Evolutionary conservation across 139 green algal genomes (phyloP).

Genomic region (Chlamydomonas sp.): DNA sequence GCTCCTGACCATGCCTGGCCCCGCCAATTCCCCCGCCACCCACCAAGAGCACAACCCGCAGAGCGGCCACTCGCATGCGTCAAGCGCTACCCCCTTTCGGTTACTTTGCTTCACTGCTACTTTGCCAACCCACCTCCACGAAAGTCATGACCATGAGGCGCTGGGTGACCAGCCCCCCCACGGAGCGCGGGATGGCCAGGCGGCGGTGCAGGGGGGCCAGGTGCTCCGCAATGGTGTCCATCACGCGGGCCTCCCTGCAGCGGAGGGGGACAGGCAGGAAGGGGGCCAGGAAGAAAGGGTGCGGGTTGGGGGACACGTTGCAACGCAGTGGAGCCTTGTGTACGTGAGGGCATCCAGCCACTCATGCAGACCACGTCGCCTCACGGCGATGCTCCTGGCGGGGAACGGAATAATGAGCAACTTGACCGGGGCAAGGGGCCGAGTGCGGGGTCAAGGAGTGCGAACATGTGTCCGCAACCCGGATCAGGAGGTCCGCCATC

Average conservation of each 20-base stretch:
- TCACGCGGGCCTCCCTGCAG: slow-evolving; percentile 82
- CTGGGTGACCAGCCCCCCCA: slow-evolving; percentile 79
- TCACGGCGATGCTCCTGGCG: too few relatives aligned
- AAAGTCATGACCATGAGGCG: slow-evolving; percentile 94
- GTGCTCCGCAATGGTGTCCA: slow-evolving; percentile 84
- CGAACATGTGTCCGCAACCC: too few relatives aligned
- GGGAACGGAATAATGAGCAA: too few relatives aligned
- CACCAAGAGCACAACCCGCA: too few relatives aligned
- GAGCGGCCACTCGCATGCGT: background rate
- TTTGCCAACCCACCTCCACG: slow-evolving; percentile 61
- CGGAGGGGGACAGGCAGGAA: background rate
- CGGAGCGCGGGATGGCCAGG: slow-evolving; percentile 76
- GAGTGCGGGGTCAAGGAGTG: too few relatives aligned
- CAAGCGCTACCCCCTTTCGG: background rate
- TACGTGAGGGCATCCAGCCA: too few relatives aligned
- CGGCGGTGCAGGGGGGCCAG: slow-evolving; percentile 59
- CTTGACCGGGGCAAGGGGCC: too few relatives aligned
- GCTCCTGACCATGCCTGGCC: too few relatives aligned
- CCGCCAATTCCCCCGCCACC: too few relatives aligned
- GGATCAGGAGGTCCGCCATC: too few relatives aligned
- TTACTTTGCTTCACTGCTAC: background rate
- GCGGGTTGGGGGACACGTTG: background rate
- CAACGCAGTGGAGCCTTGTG: too few relatives aligned
- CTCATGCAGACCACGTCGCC: too few relatives aligned
- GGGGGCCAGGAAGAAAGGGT: background rate